Conservation (phyloP, 257 asterid genomes). For the Ligustrum vulgare region DNA sequence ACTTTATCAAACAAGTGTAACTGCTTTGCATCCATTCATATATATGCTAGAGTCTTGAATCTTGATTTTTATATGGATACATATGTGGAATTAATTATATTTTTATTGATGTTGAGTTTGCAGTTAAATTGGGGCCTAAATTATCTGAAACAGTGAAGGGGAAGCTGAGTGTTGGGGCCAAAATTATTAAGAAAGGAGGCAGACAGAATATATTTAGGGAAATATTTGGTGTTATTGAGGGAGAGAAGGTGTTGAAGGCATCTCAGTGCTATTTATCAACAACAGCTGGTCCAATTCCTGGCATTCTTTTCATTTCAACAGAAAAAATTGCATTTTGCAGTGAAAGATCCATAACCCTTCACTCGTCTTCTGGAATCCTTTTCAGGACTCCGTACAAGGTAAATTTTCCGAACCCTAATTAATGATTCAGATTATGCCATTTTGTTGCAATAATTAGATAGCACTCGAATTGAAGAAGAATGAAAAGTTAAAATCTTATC, state of each 20-base stretch:
- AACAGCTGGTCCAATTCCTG: constrained; percentile 89
- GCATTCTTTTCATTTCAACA: constrained; percentile 73
- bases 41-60: not conserved
- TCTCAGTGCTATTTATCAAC: constrained; percentile 87
- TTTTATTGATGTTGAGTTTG: not conserved
- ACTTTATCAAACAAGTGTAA: too few relatives aligned
- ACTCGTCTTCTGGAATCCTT: constrained; percentile 43
- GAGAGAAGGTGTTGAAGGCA: constrained; percentile 65
- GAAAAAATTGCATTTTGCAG: constrained; percentile 68
- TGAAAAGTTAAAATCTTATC: not conserved
- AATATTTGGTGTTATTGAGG: constrained; percentile 53
- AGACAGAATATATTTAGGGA: constrained; percentile 64
- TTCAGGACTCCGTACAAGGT: constrained; percentile 76
- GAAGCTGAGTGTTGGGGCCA: constrained; percentile 71
- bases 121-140: constrained; percentile 68
- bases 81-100: not conserved
- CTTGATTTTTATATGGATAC: not conserved
- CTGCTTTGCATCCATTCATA: too few relatives aligned
- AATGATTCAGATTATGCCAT: not conserved
- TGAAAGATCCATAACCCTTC: constrained; percentile 62
- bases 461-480: not conserved
- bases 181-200: constrained; percentile 73
- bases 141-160: constrained; percentile 82
- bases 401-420: not conserved
- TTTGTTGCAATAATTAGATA: not conserved